phyloP scores from a whole-genome alignment of 768 basidiomycete species.

The Termitomyces sp. region DNA sequence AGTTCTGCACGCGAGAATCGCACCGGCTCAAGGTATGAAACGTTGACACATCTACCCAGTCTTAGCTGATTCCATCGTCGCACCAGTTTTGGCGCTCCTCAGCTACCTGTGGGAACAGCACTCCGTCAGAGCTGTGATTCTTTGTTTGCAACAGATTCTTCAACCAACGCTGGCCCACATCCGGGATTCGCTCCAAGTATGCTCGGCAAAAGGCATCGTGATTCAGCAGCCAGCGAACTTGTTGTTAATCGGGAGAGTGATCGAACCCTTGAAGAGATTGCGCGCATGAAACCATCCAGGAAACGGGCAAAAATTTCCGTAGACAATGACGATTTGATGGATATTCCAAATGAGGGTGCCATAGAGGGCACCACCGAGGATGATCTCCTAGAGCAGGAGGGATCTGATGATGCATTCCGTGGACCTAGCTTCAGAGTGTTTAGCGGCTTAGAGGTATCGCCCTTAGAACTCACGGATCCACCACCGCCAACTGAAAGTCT shows the following conservation, averaged over 20 bases:
- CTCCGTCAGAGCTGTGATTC: neutral
- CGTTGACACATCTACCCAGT: neutral
- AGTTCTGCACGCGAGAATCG: neutral
- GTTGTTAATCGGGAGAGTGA: constrained; percentile 41
- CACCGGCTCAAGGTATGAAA: constrained; percentile 5
- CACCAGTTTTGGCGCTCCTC: constrained; percentile 13
- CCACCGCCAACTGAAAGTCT: constrained; percentile 51
- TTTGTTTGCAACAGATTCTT: neutral
- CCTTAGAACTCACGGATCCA: constrained; percentile 34
- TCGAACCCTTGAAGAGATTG: constrained; percentile 31
- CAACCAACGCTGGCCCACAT: constrained; percentile 18
- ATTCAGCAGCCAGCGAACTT: constrained; percentile 40
- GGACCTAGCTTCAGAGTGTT: constrained; percentile 47
- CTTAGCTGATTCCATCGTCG: constrained; percentile 12
- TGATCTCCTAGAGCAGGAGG: constrained; percentile 15
- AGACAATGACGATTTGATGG: constrained; percentile 9
- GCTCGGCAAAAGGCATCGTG: constrained; percentile 68
- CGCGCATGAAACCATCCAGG: constrained; percentile 42
- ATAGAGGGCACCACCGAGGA: constrained; percentile 8
- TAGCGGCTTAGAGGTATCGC: constrained; percentile 34
- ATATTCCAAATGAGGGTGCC: neutral
- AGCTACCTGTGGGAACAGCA: neutral
- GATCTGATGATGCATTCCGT: constrained; percentile 17
- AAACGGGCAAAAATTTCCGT: constrained; percentile 46
- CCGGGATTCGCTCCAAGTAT: constrained; percentile 42